phyloP scores from a whole-genome alignment of 768 basidiomycete species.

The Pleurotus tuber-regium region DNA sequence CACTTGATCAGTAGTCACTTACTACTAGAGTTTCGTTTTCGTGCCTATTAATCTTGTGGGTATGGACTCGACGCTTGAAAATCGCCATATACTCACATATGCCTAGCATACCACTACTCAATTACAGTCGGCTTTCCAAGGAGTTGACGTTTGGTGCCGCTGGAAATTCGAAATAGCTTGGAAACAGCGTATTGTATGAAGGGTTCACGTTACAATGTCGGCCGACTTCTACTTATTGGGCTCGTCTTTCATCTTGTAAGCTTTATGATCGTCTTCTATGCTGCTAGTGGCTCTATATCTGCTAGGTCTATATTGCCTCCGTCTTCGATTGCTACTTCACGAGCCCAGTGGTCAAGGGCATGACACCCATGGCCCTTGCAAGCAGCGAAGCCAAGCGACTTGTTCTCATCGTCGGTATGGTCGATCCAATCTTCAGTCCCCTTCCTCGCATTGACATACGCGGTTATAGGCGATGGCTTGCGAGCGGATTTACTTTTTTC shows the following conservation, averaged over 20 bases:
- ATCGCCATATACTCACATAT: too few relatives aligned
- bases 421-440: neutral
- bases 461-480: slow-evolving; percentile 67
- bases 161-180: too few relatives aligned
- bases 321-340: slow-evolving; percentile 87
- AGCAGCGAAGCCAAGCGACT: slow-evolving; percentile 63
- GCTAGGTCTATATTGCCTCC: slow-evolving; percentile 24
- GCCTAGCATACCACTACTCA: too few relatives aligned
- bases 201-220: slow-evolving; percentile 35
- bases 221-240: slow-evolving; percentile 57
- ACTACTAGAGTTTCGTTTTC: too few relatives aligned
- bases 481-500: slow-evolving; percentile 79
- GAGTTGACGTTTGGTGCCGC: too few relatives aligned
- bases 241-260: slow-evolving; percentile 74
- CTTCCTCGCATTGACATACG: neutral
- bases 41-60: too few relatives aligned
- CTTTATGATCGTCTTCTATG: slow-evolving; percentile 47
- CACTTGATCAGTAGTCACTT: too few relatives aligned
- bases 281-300: neutral
- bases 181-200: too few relatives aligned
- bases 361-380: slow-evolving; percentile 51
- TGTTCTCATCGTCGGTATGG: slow-evolving; percentile 73
- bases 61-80: too few relatives aligned
- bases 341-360: slow-evolving; percentile 78
- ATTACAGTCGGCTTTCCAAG: too few relatives aligned